Percentiles rank a stretch among this genome's conserved stretches.
These are phyloP conservation scores for Coemansia sp. DNA, from an alignment of 192 early-diverging fungal genomes.

Conservation along the genomic window DNA sequence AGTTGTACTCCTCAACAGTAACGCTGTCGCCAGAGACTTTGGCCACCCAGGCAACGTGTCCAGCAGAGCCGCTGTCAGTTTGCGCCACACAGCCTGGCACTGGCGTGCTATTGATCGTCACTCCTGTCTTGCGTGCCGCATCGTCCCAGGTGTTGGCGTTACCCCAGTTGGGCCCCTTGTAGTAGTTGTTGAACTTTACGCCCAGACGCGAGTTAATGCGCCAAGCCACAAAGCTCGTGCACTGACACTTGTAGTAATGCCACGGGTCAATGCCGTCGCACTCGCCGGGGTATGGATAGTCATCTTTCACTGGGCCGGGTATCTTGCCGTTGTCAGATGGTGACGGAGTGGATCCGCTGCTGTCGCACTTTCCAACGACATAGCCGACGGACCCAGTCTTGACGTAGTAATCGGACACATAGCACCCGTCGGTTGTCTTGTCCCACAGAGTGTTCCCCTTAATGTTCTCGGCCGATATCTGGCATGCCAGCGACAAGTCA, in stretches of 20 bases:
- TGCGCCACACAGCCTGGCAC: constrained; percentile 23
- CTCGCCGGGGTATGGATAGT: constrained; percentile 33
- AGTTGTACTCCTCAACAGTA: constrained; percentile 41
- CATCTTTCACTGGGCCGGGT: constrained; percentile 35
- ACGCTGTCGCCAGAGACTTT: constrained; percentile 17
- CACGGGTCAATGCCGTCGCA: constrained; percentile 39
- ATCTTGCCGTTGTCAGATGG: constrained; percentile 5
- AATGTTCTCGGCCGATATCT: constrained; percentile 20
- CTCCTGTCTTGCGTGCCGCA: constrained; percentile 21
- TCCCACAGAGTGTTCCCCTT: constrained; percentile 40
- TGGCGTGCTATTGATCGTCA: constrained; percentile 17
- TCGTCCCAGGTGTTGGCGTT: constrained; percentile 41
- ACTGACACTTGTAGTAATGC: constrained; percentile 41
- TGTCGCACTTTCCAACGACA: constrained; percentile 12
- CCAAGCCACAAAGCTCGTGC: constrained; percentile 44
- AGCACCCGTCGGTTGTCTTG: constrained; percentile 46
- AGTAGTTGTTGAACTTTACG: constrained; percentile 41
- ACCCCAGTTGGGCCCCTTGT: constrained; percentile 40
- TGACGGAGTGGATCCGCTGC: constrained; percentile 1
- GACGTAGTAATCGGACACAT: constrained; percentile 47
- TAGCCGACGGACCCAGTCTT: constrained; percentile 33
- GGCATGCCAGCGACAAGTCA: constrained; percentile 21
- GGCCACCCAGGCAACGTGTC: constrained; percentile 40
- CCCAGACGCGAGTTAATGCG: constrained; percentile 41
- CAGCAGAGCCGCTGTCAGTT: constrained; percentile 10